Evolutionary conservation across 2,329 filamentous ascomycete species (phyloP).

Genomic region (Coniochaeta pulveracea): DNA sequence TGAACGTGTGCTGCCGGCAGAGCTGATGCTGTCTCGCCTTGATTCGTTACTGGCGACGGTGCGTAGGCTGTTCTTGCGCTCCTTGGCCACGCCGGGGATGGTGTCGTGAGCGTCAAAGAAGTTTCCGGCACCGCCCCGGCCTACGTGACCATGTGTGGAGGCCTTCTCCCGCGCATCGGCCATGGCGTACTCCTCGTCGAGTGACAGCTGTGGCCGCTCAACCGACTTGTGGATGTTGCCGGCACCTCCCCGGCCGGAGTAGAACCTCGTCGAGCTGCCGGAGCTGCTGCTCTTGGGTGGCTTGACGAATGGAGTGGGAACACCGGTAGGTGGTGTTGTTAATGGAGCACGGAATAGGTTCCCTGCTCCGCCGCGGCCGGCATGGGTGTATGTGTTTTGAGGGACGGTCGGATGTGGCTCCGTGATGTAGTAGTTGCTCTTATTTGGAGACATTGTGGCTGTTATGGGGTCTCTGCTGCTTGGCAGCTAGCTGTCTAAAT

Average conservation of each 20-base stretch:
- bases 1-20: slow-evolving; percentile 13
- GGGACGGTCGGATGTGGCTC: slow-evolving; percentile 36
- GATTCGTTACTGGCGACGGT: slow-evolving; percentile 8
- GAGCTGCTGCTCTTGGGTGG: slow-evolving; percentile 27
- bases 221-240: slow-evolving; percentile 47
- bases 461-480: slow-evolving; percentile 5
- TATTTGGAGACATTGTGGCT: slow-evolving; percentile 6
- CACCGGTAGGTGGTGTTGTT: slow-evolving; percentile 34
- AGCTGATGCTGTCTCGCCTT: slow-evolving; percentile 8
- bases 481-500: neutral
- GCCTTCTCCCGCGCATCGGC: slow-evolving; percentile 40
- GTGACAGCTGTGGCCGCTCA: slow-evolving; percentile 48
- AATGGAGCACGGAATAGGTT: slow-evolving; percentile 39
- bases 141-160: slow-evolving; percentile 45
- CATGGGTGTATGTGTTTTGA: slow-evolving; percentile 36
- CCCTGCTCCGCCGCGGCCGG: slow-evolving; percentile 44
- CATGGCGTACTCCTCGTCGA: slow-evolving; percentile 54
- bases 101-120: slow-evolving; percentile 18
- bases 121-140: slow-evolving; percentile 55
- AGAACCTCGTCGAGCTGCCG: slow-evolving; percentile 43
- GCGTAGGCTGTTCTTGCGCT: slow-evolving; percentile 11
- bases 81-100: slow-evolving; percentile 7
- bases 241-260: slow-evolving; percentile 55
- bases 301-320: slow-evolving; percentile 33
- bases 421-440: slow-evolving; percentile 29